phyloP scores from a whole-genome alignment of 2,329 filamentous ascomycete species.

The Acephala macrosclerotiorum region DNA sequence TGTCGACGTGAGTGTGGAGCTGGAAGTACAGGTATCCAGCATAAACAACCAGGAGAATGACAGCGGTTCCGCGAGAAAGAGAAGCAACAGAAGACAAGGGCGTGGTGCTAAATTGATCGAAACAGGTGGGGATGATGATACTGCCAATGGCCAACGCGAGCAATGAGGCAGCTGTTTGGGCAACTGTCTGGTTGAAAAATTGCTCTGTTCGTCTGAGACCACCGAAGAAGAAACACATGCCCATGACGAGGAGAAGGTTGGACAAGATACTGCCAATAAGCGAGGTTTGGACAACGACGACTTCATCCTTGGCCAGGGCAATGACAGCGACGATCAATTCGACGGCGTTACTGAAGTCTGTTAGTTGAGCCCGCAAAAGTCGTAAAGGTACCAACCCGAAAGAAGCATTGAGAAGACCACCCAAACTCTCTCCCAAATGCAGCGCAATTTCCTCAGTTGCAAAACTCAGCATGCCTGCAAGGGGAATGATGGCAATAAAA shows the following conservation, averaged over 20 bases:
- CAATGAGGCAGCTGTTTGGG: conserved; percentile 81
- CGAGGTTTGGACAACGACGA: conserved; percentile 90
- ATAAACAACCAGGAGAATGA: conserved; percentile 88
- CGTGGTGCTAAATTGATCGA: conserved; percentile 62
- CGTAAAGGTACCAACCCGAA: conserved; percentile 70
- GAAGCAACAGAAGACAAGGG: conserved; percentile 58
- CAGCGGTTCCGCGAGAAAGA: conserved; percentile 74
- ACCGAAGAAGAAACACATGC: conserved; percentile 89
- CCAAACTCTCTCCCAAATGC: conserved; percentile 82
- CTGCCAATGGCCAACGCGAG: conserved; percentile 76
- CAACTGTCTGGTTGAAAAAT: conserved; percentile 90
- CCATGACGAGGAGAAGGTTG: conserved; percentile 87
- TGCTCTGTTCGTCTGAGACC: conserved; percentile 77
- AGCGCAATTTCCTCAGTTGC: conserved; percentile 91
- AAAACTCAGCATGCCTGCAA: conserved; percentile 86
- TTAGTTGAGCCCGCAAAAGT: conserved; percentile 37
- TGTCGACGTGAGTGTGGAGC: conserved; percentile 80
- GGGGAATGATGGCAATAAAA: conserved; percentile 90
- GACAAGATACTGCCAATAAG: conserved; percentile 91
- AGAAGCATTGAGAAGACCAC: conserved; percentile 87
- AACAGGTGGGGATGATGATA: conserved; percentile 90
- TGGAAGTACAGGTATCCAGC: conserved; percentile 88
- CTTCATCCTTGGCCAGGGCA: conserved; percentile 70
- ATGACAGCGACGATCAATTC: conserved; percentile 90
- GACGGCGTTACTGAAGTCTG: conserved; percentile 72